A percentile compares a stretch with the other conserved stretches of the same genome.
These are phyloP conservation scores for Naganishia sp. DNA, from an alignment of 1,284 basidiomycete species.

Conservation along the genomic window DNA sequence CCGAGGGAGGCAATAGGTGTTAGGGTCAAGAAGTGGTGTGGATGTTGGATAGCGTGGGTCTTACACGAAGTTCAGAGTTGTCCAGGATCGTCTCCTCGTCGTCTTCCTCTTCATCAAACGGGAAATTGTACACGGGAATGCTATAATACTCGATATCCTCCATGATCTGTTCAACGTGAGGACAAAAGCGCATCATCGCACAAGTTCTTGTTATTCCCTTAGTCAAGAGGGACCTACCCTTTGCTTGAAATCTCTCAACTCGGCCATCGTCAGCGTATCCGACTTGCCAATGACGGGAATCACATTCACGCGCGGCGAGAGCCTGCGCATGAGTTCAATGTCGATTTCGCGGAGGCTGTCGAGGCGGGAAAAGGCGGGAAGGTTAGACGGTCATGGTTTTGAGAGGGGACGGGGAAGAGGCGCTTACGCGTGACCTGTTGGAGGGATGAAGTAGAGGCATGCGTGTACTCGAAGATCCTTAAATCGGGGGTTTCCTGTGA, in stretches of 20 bases:
- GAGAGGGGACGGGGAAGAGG: not conserved
- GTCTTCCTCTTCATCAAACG: slow-evolving; percentile 97
- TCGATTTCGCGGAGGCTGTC: slow-evolving; percentile 92
- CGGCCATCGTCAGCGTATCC: slow-evolving; percentile 87
- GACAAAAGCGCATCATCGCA: too few species aligned
- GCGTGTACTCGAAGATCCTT: slow-evolving; percentile 96
- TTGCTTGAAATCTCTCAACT: slow-evolving; percentile 94
- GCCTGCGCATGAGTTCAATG: slow-evolving; percentile 95
- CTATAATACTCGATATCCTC: slow-evolving; percentile 99
- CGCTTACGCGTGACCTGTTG: slow-evolving; percentile 75
- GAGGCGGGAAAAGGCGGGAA: not conserved
- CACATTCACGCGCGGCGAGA: slow-evolving; percentile 96
- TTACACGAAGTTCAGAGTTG: slow-evolving; percentile 86
- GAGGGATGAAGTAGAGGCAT: slow-evolving; percentile 96
- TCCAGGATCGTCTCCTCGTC: slow-evolving; percentile 98
- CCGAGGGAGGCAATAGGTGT: slow-evolving; percentile 1
- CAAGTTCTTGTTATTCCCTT: too few species aligned
- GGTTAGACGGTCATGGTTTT: too few species aligned
- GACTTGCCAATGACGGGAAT: slow-evolving; percentile 99
- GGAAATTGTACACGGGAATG: slow-evolving; percentile 99
- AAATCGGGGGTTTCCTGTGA: slow-evolving; percentile 63
- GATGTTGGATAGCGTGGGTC: slow-evolving; percentile 37
- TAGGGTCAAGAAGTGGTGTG: not conserved
- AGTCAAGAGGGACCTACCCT: slow-evolving; percentile 61
- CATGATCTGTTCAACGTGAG: slow-evolving; percentile 70